These are phyloP conservation scores for Polysphondylium violaceum DNA, from an alignment of 78 protist species.

Conservation along the genomic window DNA sequence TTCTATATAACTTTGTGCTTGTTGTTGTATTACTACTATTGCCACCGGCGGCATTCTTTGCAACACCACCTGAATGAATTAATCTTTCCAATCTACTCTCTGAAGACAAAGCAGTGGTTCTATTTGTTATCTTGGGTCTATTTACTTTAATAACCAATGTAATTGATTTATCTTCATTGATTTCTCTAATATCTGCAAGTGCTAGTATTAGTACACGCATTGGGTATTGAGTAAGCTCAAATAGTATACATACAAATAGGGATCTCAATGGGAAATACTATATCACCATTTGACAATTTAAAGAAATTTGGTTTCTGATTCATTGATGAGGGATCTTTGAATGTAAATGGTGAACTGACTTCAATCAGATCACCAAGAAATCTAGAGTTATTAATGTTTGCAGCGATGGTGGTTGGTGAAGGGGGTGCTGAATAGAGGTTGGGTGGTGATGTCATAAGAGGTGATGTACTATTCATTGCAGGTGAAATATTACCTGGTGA, in stretches of 20 bases:
- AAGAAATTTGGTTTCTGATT: constrained; percentile 73
- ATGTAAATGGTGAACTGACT: constrained; percentile 55
- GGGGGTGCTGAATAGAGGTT: too few species aligned
- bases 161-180: constrained; percentile 69
- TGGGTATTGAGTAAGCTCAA: too few species aligned
- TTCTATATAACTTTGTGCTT: background rate
- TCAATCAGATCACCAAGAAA: constrained; percentile 53
- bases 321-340: constrained; percentile 23
- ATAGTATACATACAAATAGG: constrained; percentile 63
- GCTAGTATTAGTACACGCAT: too few species aligned
- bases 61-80: background rate
- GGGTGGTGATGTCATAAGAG: too few species aligned
- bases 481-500: constrained; percentile 4
- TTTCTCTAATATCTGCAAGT: constrained; percentile 47
- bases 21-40: background rate
- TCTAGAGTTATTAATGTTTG: constrained; percentile 3
- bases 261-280: constrained; percentile 63
- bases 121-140: constrained; percentile 22
- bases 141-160: constrained; percentile 41
- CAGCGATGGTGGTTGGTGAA: too few species aligned
- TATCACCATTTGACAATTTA: constrained; percentile 75
- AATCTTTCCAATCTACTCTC: constrained; percentile 46
- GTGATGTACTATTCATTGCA: background rate
- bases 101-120: background rate
- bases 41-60: background rate